Evolutionary conservation across 2,329 filamentous ascomycete species (phyloP).

Genomic region (Penicillium sp.): DNA sequence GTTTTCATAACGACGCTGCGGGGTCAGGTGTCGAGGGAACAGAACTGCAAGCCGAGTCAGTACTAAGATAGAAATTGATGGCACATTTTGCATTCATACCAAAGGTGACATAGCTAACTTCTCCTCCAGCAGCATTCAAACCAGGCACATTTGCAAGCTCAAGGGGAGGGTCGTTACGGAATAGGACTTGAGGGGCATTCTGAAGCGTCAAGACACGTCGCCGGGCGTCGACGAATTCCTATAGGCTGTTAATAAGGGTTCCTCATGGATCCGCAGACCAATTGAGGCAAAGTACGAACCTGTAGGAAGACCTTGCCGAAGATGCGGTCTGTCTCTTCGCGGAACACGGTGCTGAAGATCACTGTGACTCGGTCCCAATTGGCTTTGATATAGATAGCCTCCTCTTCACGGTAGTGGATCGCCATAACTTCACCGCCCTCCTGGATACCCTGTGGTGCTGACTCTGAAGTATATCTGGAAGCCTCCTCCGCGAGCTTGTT

Average conservation of each 20-base stretch:
- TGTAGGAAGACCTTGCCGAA: constrained; percentile 98
- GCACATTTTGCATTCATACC: constrained; percentile 54
- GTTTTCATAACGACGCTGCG: constrained; percentile 85
- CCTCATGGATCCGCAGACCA: background rate
- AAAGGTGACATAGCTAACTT: constrained; percentile 97
- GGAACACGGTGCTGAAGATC: constrained; percentile 97
- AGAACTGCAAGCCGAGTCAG: constrained; percentile 60
- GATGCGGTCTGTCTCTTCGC: constrained; percentile 94
- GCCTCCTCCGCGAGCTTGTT: constrained; percentile 82
- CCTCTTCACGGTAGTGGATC: constrained; percentile 97
- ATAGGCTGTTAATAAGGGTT: constrained; percentile 10
- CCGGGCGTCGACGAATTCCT: constrained; percentile 94
- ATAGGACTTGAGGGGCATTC: constrained; percentile 96
- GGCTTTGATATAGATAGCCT: constrained; percentile 98
- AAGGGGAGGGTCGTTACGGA: constrained; percentile 88
- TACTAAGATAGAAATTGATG: background rate
- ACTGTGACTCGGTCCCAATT: constrained; percentile 96
- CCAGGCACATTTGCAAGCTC: constrained; percentile 85
- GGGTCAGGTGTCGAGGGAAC: constrained; percentile 90
- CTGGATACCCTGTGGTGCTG: constrained; percentile 82
- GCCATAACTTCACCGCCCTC: constrained; percentile 93
- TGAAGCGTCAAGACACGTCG: constrained; percentile 78
- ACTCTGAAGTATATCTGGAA: constrained; percentile 87
- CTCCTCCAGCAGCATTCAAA: constrained; percentile 72
- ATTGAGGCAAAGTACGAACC: constrained; percentile 27